Evolutionary conservation across 208 protist species (phyloP), one percentile per base, ranked within the genome.

Genomic region (Strigomonas galati): DNA sequence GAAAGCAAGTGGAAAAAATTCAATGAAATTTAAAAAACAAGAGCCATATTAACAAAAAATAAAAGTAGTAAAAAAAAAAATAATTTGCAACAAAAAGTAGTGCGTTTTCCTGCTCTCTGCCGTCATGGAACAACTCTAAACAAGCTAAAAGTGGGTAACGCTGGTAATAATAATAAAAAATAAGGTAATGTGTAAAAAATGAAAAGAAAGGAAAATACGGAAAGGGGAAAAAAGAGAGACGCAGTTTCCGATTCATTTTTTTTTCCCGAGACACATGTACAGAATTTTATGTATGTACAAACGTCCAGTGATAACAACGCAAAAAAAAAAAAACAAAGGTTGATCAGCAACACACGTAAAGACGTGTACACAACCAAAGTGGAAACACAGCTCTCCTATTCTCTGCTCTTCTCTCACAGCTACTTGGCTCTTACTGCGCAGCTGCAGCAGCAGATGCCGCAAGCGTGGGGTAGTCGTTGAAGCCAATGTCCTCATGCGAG

Each of bases 401-500:
- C n/a, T n/a, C n/a, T n/a, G n/a, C n/a, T n/a, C n/a, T n/a, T n/a
- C n/a, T n/a, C n/a, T n/a, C n/a, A n/a, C n/a, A n/a, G n/a, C n/a
- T n/a, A n/a, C n/a, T n/a, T n/a, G n/a, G n/a, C n/a, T n/a, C n/a
- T n/a, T n/a, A n/a, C n/a, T n/a, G n/a, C n/a, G n/a, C n/a, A n/a
- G n/a, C n/a, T n/a, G n/a, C n/a, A n/a, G n/a, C n/a, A n/a, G n/a
- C n/a, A n/a, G n/a, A n/a, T n/a, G n/a, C n/a, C n/a, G n/a, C 35
- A 30, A 77, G 19, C 10, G 64, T 84, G 0, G 75, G 76, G 51
- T 86, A 82, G 40, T 74, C 69, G 66, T 72, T 82, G 71, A 82
- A 85, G 48, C 78, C 78, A n/a, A 58, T 30, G 9, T 15, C 66
- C 35, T 49, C 67, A 19, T 46, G 60, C 21, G 63, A 71, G 72